Percentiles rank a stretch among this genome's conserved stretches.
Evolutionary conservation across 345 rosid species (phyloP).

Genomic region (Hibiscus syriacus): DNA sequence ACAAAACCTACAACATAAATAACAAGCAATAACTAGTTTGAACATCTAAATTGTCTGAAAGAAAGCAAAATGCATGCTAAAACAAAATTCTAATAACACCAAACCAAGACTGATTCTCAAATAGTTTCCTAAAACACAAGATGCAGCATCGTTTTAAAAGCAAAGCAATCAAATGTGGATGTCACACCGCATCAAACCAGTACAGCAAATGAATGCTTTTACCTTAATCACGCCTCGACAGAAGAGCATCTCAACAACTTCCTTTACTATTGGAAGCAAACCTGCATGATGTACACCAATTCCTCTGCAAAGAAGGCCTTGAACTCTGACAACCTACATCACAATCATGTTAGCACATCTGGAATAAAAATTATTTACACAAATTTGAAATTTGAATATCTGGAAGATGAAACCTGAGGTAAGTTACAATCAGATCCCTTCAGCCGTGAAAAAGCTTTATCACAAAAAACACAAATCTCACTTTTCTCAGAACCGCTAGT

Average conservation of each 20-base stretch:
- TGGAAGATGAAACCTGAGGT: slow-evolving; percentile 64
- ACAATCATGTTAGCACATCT: slow-evolving; percentile 20
- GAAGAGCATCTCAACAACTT: slow-evolving; percentile 97
- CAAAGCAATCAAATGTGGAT: background rate
- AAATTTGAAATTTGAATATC: slow-evolving; percentile 8
- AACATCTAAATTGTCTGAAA: background rate
- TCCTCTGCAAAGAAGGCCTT: slow-evolving; percentile 80
- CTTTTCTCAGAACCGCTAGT: slow-evolving; percentile 84
- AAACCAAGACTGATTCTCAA: background rate
- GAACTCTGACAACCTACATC: slow-evolving; percentile 79
- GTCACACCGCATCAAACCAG: background rate
- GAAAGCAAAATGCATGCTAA: slow-evolving; percentile 4
- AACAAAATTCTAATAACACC: background rate
- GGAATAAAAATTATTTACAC: slow-evolving; percentile 12
- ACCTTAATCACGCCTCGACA: slow-evolving; percentile 98
- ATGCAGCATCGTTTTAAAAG: background rate
- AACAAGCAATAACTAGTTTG: slow-evolving; percentile 8
- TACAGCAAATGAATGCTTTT: background rate
- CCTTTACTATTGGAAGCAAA: slow-evolving; percentile 96
- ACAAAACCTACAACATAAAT: slow-evolving; percentile 56
- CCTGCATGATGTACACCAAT: slow-evolving; percentile 99
- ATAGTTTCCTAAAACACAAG: background rate
- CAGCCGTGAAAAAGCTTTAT: slow-evolving; percentile 88
- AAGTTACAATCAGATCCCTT: slow-evolving; percentile 94
- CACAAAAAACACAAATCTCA: slow-evolving; percentile 79